phyloP scores from a whole-genome alignment of 1,139 yeast species.

The Tardiomyces depauwii region DNA sequence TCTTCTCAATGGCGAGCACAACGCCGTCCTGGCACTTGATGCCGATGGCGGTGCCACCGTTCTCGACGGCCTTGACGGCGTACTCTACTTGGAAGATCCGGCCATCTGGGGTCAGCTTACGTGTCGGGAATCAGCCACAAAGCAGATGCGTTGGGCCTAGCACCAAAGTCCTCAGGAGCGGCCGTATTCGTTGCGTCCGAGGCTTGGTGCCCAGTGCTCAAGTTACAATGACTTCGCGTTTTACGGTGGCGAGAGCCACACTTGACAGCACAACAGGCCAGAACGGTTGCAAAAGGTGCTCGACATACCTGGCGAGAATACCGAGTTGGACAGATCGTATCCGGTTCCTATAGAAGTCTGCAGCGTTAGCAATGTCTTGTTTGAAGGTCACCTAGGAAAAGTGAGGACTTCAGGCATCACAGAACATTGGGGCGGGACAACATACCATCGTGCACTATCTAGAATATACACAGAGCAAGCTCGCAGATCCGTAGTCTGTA shows the following conservation, averaged over 20 bases:
- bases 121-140: too few species aligned
- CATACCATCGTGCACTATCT: not conserved
- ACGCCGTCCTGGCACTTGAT: slow-evolving; percentile 87
- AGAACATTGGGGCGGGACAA: not conserved
- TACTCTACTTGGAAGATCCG: slow-evolving; percentile 98
- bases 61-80: slow-evolving; percentile 95
- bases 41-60: slow-evolving; percentile 92
- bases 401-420: too few species aligned
- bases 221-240: too few species aligned
- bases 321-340: slow-evolving; percentile 20
- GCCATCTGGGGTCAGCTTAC: slow-evolving; percentile 55
- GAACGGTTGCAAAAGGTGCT: too few species aligned
- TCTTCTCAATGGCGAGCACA: slow-evolving; percentile 92
- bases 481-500: not conserved
- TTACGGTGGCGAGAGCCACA: too few species aligned
- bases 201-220: too few species aligned
- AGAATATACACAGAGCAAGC: not conserved
- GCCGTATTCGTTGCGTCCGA: too few species aligned
- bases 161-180: too few species aligned
- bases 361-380: not conserved
- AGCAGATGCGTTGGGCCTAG: too few species aligned
- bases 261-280: too few species aligned
- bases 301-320: slow-evolving; percentile 8
- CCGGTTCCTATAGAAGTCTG: slow-evolving; percentile 21
- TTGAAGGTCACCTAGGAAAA: too few species aligned